These are phyloP conservation scores for Alloteropsis angusta DNA, from an alignment of 202 grass and related monocot genomes.

Conservation along the genomic window DNA sequence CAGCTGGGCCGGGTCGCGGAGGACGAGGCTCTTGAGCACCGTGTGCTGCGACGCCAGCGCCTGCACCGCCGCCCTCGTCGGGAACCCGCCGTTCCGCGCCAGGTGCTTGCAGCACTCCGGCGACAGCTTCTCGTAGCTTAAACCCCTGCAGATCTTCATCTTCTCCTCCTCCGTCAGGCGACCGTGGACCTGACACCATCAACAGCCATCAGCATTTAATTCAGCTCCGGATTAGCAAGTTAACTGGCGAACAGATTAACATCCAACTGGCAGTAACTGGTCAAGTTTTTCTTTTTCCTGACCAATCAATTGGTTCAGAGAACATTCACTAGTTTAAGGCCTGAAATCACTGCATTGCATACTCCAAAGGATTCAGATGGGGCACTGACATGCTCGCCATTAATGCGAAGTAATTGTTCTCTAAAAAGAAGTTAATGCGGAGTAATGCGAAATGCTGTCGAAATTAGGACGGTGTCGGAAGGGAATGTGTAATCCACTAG, in stretches of 20 bases:
- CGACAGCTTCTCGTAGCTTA: slow-evolving; percentile 91
- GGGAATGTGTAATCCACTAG: not conserved
- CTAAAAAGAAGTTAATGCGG: not conserved
- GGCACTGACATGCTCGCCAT: not conserved
- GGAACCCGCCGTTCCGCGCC: slow-evolving; percentile 53
- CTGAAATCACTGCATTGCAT: not conserved
- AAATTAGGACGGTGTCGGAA: not conserved
- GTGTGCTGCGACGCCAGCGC: slow-evolving; percentile 78
- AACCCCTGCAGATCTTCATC: slow-evolving; percentile 66
- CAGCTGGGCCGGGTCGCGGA: slow-evolving; percentile 44
- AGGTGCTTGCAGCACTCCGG: slow-evolving; percentile 84
- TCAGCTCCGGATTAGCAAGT: not conserved
- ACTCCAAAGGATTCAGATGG: not conserved
- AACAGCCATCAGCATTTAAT: not conserved
- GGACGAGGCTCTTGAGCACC: slow-evolving; percentile 53
- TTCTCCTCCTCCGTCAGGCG: slow-evolving; percentile 69
- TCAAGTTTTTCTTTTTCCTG: not conserved
- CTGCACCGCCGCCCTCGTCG: slow-evolving; percentile 70
- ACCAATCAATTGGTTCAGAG: slow-evolving; percentile 16
- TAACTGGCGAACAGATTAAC: not conserved
- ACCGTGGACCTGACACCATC: slow-evolving; percentile 46
- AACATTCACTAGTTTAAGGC: slow-evolving; percentile 11
- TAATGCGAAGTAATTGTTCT: slow-evolving; percentile 3
- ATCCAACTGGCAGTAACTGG: not conserved
- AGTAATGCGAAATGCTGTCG: slow-evolving; percentile 17